Percentiles rank a stretch among this genome's conserved stretches.
Evolutionary conservation across 306 rosid genomes (phyloP).

Genomic region (Ceratonia siliqua): DNA sequence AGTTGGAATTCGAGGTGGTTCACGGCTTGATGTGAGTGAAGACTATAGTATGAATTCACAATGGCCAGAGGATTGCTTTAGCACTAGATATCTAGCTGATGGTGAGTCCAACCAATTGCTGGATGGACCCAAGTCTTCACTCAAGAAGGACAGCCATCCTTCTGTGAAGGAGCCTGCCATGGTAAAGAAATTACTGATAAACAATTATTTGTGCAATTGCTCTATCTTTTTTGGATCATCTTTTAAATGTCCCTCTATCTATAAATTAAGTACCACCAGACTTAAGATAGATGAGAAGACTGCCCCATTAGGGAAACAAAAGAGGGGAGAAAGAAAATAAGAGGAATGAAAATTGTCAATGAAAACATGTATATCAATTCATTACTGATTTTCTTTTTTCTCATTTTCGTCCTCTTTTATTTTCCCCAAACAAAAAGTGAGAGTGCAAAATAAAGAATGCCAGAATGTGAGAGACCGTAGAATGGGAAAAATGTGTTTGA

Average conservation of each 20-base stretch:
- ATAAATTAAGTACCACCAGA: background rate
- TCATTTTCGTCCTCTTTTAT: background rate
- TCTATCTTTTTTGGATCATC: background rate
- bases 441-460: background rate
- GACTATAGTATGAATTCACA: constrained; percentile 48
- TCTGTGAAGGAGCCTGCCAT: constrained; percentile 48
- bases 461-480: background rate
- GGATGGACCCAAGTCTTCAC: constrained; percentile 49
- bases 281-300: background rate
- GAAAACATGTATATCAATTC: background rate
- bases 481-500: constrained; percentile 13
- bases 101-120: constrained; percentile 60
- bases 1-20: constrained; percentile 59
- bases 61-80: constrained; percentile 63
- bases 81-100: constrained; percentile 45
- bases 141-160: constrained; percentile 50
- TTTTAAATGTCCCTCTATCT: background rate
- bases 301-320: background rate
- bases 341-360: background rate
- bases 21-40: constrained; percentile 49
- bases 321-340: background rate
- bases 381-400: background rate
- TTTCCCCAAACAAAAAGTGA: background rate
- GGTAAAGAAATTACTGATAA: constrained; percentile 48
- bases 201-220: constrained; percentile 10